These are phyloP conservation scores for Acmispon strigosus DNA, from an alignment of 306 rosid species.

Conservation along the genomic window DNA sequence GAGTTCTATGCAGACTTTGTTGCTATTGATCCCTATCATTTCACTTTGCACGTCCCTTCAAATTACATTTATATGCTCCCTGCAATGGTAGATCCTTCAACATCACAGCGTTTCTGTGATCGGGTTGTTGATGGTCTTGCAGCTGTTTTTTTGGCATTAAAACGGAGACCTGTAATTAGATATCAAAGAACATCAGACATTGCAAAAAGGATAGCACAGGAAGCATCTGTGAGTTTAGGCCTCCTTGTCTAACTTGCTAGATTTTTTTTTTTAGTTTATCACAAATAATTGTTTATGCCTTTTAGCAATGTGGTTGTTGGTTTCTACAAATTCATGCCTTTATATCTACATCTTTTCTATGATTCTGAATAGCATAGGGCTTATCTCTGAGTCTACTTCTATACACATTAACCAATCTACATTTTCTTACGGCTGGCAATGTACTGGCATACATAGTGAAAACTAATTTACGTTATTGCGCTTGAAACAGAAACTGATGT, in stretches of 20 bases:
- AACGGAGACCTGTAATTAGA: conserved; percentile 84
- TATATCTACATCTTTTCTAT: conserved; percentile 7
- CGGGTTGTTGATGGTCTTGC: conserved; percentile 82
- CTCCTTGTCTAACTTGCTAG: background rate
- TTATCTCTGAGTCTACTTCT: background rate
- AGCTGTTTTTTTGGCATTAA: conserved; percentile 76
- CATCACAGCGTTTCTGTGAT: conserved; percentile 61
- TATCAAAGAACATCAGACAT: conserved; percentile 89
- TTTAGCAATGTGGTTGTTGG: background rate
- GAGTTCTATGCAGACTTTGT: conserved; percentile 88
- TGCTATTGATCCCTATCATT: conserved; percentile 84
- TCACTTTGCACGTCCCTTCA: conserved; percentile 69
- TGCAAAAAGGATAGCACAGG: conserved; percentile 89
- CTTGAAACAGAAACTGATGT: conserved; percentile 82
- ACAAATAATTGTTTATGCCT: background rate
- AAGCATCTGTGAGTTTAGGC: conserved; percentile 57
- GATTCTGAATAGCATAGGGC: background rate
- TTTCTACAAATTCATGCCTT: conserved; percentile 8
- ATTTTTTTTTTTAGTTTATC: background rate
- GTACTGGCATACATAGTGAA: background rate
- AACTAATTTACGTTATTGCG: conserved; percentile 34
- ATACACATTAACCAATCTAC: background rate
- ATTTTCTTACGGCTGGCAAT: conserved; percentile 15
- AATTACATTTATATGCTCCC: conserved; percentile 86
- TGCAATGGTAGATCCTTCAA: conserved; percentile 76